Evolutionary conservation across 148 eudicot genomes (phyloP).

Genomic region (Euryodendron excelsum): DNA sequence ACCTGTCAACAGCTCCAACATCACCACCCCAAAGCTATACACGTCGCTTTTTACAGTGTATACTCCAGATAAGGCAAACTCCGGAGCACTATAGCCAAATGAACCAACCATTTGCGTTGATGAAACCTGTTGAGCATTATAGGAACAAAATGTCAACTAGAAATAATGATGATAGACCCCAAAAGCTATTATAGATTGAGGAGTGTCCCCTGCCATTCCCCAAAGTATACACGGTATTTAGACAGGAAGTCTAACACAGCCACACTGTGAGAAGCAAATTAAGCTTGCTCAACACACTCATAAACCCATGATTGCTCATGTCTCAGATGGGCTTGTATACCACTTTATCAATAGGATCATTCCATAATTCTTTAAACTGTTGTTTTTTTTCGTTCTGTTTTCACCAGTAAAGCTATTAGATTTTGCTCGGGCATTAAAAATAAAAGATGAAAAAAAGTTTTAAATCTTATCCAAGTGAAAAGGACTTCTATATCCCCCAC

Average conservation of each 20-base stretch:
- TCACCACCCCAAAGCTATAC: conserved; percentile 97
- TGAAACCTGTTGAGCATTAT: conserved; percentile 57
- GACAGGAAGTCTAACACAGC: not conserved
- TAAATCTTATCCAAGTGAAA: not conserved
- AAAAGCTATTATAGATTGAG: not conserved
- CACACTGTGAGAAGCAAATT: not conserved
- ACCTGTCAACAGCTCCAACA: conserved; percentile 96
- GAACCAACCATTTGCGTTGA: conserved; percentile 90
- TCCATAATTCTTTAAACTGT: not conserved
- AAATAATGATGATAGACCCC: not conserved
- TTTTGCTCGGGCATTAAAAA: not conserved
- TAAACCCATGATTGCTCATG: not conserved
- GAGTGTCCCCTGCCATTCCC: not conserved
- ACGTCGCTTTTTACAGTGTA: conserved; percentile 97
- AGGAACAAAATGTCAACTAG: conserved; percentile 11
- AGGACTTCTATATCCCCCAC: not conserved
- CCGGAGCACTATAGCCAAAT: conserved; percentile 99
- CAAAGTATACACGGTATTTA: no score
- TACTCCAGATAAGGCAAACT: conserved; percentile 91
- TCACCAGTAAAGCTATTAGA: not conserved
- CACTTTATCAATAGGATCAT: not conserved
- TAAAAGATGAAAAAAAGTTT: no score
- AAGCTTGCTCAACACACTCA: not conserved
- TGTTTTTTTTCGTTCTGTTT: not conserved
- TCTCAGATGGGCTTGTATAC: not conserved